Base-by-base conservation (phyloP, 2,329 filamentous ascomycete species). In the Periconia digitata region DNA sequence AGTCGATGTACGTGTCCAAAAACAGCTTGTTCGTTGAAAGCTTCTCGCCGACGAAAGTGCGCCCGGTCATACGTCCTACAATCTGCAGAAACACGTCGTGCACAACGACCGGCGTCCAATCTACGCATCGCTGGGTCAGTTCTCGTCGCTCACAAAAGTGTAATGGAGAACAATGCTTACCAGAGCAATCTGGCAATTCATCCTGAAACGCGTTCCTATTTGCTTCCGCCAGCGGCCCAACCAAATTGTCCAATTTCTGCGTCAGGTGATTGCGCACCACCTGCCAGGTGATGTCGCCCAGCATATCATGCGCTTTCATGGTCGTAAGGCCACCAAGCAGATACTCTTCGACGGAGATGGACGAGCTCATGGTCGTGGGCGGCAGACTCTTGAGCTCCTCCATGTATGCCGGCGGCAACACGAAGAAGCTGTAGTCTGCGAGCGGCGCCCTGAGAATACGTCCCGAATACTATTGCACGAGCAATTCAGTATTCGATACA, bases 381-480 rank as follows among this genome's bases (percentile, higher is more conserved):
- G 62, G 60, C 42, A 62, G 34, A 22, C 23, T 43, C 22, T 51
- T 53, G 21, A 65, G 43, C 37, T 63, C 60, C 17, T 58, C 56
- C 8, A 63, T 43, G 42, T 59, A 65, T 39, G 55, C 54, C 24
- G 56, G 55, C 8, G 62, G 50, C 17, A 65, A 45, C 8, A 64
- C 48, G n/a, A 59, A 27, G 24, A 27, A 27, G 24, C 24, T 27
- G 24, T 27, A 27, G 24, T 27, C 24, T 27, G 21, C 23, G 13
- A 49, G 39, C 16, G 45, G 45, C 13, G 23, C 34, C 27, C 32
- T 36, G 18, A 48, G 27, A 32, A 43, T 43, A 15, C 40, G 24
- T 40, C 20, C 35, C 15, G 35, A 37, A 37, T 37, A 18, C 35
- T 37, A n/a, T 8, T 37, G 8, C 15, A 37, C n/a, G 17, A 13